Evolutionary conservation across 2,329 filamentous ascomycete genomes (phyloP).

Genomic region (Nakataea oryzae): DNA sequence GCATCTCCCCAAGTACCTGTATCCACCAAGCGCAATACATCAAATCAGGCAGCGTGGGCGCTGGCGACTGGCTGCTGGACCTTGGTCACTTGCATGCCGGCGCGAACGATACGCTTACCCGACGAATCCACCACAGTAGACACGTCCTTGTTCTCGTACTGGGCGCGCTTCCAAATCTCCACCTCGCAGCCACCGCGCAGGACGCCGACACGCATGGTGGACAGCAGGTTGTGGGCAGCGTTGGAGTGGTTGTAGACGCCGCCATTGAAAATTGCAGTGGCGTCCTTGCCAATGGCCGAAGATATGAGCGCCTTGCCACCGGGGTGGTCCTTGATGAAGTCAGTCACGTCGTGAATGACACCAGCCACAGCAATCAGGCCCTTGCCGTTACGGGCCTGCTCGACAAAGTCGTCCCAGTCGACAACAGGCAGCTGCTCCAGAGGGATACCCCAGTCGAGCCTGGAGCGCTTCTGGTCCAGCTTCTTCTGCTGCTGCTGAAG

Average conservation of each 20-base stretch:
- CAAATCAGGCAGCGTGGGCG: constrained; percentile 65
- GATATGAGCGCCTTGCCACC: constrained; percentile 81
- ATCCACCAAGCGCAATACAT: neutral
- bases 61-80: constrained; percentile 68
- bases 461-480: constrained; percentile 75
- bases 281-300: constrained; percentile 76
- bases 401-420: constrained; percentile 78
- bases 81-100: constrained; percentile 77
- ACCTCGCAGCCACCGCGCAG: constrained; percentile 81
- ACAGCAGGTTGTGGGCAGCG: constrained; percentile 79
- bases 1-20: neutral
- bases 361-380: constrained; percentile 69
- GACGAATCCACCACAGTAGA: constrained; percentile 70
- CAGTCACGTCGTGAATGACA: constrained; percentile 74
- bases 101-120: constrained; percentile 75
- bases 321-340: constrained; percentile 85
- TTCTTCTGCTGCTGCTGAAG: constrained; percentile 88
- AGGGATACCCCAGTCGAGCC: constrained; percentile 77
- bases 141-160: constrained; percentile 75
- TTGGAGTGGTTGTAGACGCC: constrained; percentile 87
- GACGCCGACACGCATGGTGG: constrained; percentile 80
- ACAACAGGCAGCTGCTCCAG: constrained; percentile 79
- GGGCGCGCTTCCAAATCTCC: constrained; percentile 84
- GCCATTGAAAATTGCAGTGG: constrained; percentile 84
- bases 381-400: constrained; percentile 61